phyloP scores from a whole-genome alignment of 2,329 filamentous ascomycete species.

The Leptographium wingfieldii region DNA sequence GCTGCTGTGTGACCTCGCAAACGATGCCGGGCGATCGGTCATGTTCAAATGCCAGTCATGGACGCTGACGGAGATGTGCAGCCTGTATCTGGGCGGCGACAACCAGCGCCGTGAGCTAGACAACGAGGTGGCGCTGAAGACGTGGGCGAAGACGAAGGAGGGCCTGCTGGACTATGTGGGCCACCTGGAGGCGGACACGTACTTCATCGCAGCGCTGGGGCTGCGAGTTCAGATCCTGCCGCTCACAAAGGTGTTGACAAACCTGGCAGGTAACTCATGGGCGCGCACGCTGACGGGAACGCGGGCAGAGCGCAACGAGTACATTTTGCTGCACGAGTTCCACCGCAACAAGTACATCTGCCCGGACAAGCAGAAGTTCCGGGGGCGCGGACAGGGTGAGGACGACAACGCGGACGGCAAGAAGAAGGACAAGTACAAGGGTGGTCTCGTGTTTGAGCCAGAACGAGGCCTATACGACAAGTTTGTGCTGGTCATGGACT shows the following conservation, averaged over 20 bases:
- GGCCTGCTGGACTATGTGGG: slow-evolving; percentile 88
- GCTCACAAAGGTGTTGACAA: slow-evolving; percentile 88
- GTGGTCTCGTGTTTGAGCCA: slow-evolving; percentile 94
- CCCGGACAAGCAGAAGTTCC: slow-evolving; percentile 83
- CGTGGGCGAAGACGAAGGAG: slow-evolving; percentile 71
- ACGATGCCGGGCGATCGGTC: slow-evolving; percentile 91
- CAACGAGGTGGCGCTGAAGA: slow-evolving; percentile 73
- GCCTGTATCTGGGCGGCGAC: slow-evolving; percentile 54
- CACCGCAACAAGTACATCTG: slow-evolving; percentile 96
- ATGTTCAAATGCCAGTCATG: slow-evolving; percentile 98
- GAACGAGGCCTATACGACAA: slow-evolving; percentile 97
- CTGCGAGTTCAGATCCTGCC: slow-evolving; percentile 84
- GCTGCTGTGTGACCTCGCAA: slow-evolving; percentile 83
- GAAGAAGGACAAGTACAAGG: slow-evolving; percentile 99
- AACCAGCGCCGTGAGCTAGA: slow-evolving; percentile 73
- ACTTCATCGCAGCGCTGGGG: slow-evolving; percentile 85
- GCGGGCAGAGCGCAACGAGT: slow-evolving; percentile 94
- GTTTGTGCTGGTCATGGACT: slow-evolving; percentile 98
- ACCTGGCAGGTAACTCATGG: slow-evolving; percentile 96
- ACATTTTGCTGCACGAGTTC: slow-evolving; percentile 96
- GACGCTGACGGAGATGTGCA: slow-evolving; percentile 97
- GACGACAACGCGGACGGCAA: slow-evolving; percentile 54
- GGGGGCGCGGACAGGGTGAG: slow-evolving; percentile 57
- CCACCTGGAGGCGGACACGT: slow-evolving; percentile 90
- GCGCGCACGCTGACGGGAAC: slow-evolving; percentile 91